Conservation (phyloP, 352 stramenopile genomes). For the Blastocystis sp. region DNA sequence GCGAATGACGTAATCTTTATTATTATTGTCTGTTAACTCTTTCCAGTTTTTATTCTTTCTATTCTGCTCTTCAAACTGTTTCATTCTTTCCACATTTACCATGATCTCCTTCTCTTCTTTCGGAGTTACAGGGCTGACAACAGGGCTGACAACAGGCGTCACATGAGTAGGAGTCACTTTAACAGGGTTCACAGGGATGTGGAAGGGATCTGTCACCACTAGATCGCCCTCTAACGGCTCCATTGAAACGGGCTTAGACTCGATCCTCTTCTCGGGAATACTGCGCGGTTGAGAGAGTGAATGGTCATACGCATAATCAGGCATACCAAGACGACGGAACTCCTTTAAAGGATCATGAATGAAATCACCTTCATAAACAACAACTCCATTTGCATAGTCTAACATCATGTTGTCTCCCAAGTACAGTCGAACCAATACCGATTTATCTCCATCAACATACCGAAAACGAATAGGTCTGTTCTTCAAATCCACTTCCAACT, state of each 20-base stretch:
- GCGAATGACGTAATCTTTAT: too few species aligned
- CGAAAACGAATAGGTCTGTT: slow-evolving; percentile 33
- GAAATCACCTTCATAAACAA: slow-evolving; percentile 11
- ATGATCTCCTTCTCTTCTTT: too few species aligned
- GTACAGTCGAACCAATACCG: background rate
- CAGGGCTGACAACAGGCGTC: too few species aligned
- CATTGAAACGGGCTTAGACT: background rate
- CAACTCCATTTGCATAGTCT: background rate
- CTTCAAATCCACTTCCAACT: background rate
- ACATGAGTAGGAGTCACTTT: too few species aligned
- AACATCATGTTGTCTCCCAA: background rate
- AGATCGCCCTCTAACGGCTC: background rate
- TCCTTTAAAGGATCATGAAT: background rate
- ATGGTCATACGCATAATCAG: background rate
- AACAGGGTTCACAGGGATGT: too few species aligned
- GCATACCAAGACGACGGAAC: slow-evolving; percentile 15
- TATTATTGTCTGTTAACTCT: too few species aligned
- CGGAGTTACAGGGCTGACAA: too few species aligned
- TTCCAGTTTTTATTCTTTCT: too few species aligned
- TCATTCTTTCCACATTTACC: too few species aligned
- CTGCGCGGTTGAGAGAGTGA: background rate
- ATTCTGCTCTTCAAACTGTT: too few species aligned
- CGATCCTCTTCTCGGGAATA: background rate
- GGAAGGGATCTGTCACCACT: background rate
- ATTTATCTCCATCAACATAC: background rate